Base-by-base conservation (phyloP, 805 yeast species). In the Saccharomycopsis selenospora region DNA sequence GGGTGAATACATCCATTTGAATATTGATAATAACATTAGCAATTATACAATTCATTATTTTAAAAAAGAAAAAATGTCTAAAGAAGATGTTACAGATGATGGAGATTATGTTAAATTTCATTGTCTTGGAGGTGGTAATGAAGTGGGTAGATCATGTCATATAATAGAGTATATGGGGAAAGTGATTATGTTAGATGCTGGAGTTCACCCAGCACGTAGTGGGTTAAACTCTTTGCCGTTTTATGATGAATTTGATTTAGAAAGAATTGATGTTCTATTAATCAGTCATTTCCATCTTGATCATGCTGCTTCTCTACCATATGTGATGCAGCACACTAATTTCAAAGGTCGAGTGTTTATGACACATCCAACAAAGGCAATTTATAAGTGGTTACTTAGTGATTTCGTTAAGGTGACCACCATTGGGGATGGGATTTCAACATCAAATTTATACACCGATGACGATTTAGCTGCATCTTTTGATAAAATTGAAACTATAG, bases 281-380 rank as follows among this genome's bases (percentile, higher is more conserved):
- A 85, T 93, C 52, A 85, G 95, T 57, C 99, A 93, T 65, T 93
- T 93, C 72, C 99, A 93, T 66, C 71, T 93, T 61, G 99, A 93
- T 63, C 99, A 93, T 65, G 98, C 98, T 1, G 99, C 98, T 0
- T 88, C 97, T 0, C 72, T 93, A 48, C 99, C 99, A 0, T 93
- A 90, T 60, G 98, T 93, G 41, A 89, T 93, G 97, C 96, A 89
- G 59, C 95, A 89, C 59, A 93, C 99, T 0, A 85, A 76, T 55
- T 93, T 93, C 70, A 82, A 80, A 60, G 99, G 99, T 2, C 76
- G 96, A 43, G 99, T 93, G 3, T 91, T 91, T 64, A 93, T 93
- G 99, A 93, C 99, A 26, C 97, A 93, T 65, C 98, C 99, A 4
- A 93, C 99, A 0, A 93, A 93, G 68, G 98, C 99, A 36, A 93